A percentile compares a stretch with the other conserved stretches of the same genome.
phyloP scores from a whole-genome alignment of 306 rosid genomes.

The Dicorynia guianensis region DNA sequence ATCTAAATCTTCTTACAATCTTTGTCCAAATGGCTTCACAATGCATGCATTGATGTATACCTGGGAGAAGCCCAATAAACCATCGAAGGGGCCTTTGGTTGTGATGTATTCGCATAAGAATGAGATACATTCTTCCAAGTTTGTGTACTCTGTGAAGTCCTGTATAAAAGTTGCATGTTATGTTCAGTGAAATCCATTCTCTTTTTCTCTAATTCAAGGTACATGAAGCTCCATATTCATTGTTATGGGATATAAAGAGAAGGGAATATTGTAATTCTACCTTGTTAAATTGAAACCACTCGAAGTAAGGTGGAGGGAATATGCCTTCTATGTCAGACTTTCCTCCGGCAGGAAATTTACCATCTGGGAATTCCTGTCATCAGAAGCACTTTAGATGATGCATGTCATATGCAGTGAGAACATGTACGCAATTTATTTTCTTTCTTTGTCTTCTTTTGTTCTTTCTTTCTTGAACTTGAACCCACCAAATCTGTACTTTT shows the following conservation, averaged over 20 bases:
- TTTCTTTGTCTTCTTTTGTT: too few relatives aligned
- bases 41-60: conserved; percentile 40
- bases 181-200: conserved; percentile 6
- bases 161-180: conserved; percentile 18
- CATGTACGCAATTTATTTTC: neutral
- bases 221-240: conserved; percentile 17
- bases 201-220: conserved; percentile 9
- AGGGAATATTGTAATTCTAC: conserved; percentile 38
- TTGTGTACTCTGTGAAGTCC: conserved; percentile 82
- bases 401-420: neutral
- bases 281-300: conserved; percentile 91
- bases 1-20: too few relatives aligned
- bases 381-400: neutral
- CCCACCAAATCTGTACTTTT: too few relatives aligned
- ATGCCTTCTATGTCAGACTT: conserved; percentile 88
- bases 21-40: too few relatives aligned
- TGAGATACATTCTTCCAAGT: conserved; percentile 81
- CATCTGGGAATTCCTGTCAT: conserved; percentile 75
- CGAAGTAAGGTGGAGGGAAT: conserved; percentile 85
- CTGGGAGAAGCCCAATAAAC: conserved; percentile 84
- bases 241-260: neutral
- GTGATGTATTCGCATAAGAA: conserved; percentile 78
- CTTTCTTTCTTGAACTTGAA: too few relatives aligned
- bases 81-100: conserved; percentile 84
- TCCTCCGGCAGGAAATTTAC: conserved; percentile 80